Base-by-base conservation (phyloP, 2,329 filamentous ascomycete genomes). In the Aspergillus niger region DNA sequence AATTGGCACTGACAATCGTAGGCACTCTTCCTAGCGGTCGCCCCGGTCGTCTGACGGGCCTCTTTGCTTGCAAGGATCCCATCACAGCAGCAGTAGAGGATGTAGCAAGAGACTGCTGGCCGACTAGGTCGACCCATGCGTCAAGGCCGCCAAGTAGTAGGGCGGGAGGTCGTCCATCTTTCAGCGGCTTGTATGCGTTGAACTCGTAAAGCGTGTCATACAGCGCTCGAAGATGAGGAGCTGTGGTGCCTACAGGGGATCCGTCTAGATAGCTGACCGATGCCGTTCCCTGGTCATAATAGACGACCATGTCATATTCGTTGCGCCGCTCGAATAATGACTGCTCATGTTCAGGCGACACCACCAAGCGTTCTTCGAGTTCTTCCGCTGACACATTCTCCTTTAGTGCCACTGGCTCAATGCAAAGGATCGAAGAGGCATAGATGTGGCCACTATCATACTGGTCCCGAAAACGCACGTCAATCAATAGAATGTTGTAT, bases 391-490 rank as follows among this genome's bases (percentile, higher is more conserved):
- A 89, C 67, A 86, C 82, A 32, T 86, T 88, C 48, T 89, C 85
- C 57, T 91, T 86, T 51, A 92, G 75, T 8, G 89, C 85, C 48
- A 96, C 85, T 24, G 93, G 92, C 70, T 99, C 95, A 62, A 99
- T 86, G 74, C 95, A 99, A 48, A 99, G 91, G 41, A 92, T 91
- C 5, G 86, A 89, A 58, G 88, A 88, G 5, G 90, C 88, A 80
- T 90, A 90, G 64, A 99, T 92, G 72, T 99, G 95, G 0, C 95
- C 95, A 51, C 89, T 84, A 67, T 98, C 92, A 71, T 91, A 99
- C 8, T 90, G 86, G 56, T 90, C 86, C 26, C 95, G 88, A 58
- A 85, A 81, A 41, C 95, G 88, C 44, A 97, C 87, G 74, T 99
- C 95, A 65, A 99, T 92, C 24, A 98, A 75, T 11, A 99, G 79